Evolutionary conservation across 164 flowering plant genomes (phyloP), one percentile per base, ranked within the genome.

Genomic region (Vitis labrusca): DNA sequence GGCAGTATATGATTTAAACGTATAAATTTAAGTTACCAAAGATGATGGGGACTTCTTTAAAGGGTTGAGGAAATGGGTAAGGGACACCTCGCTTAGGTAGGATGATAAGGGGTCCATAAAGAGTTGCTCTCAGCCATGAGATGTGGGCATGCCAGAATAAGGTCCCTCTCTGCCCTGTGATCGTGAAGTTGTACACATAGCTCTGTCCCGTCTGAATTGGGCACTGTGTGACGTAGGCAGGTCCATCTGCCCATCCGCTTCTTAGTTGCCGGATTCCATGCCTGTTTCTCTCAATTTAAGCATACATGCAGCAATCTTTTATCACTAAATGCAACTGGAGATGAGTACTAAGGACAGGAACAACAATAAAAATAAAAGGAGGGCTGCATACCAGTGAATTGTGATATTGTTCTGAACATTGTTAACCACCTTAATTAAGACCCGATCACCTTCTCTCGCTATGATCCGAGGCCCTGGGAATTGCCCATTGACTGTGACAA

Each of bases 61-160:
- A 23, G 55, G 83, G 83, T 63, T 75, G 27, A n/a, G 69, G 52
- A 27, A 80, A 80, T 3, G 83, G 83, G 65, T 77, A 80, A 11
- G 74, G 54, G 3, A 55, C 71, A 10, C 54, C 17, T 2, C 13
- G 32, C 64, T 67, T 74, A 9, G 83, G 83, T 37, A 72, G 74
- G 23, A 81, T 78, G 65, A 81, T 59, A 16, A 81, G 54, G 15
- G 84, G 68, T 16, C 84, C 84, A 63, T 81, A 64, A 29, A 81
- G 61, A 30, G 81, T 78, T 3, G 74, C 66, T 50, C 84, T 66
- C 2, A 80, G 68, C 78, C 78, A 74, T 48, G 74, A 71, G n/a
- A 77, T 67, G 55, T 80, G 80, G 0, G 82, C 79, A 44, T 79
- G 82, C 82, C 82, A 79, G 15, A 61, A 72, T 3, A 79, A 50